Base-by-base conservation (phyloP, 2,329 filamentous ascomycete species). In the Conoideocrella luteorostrata region DNA sequence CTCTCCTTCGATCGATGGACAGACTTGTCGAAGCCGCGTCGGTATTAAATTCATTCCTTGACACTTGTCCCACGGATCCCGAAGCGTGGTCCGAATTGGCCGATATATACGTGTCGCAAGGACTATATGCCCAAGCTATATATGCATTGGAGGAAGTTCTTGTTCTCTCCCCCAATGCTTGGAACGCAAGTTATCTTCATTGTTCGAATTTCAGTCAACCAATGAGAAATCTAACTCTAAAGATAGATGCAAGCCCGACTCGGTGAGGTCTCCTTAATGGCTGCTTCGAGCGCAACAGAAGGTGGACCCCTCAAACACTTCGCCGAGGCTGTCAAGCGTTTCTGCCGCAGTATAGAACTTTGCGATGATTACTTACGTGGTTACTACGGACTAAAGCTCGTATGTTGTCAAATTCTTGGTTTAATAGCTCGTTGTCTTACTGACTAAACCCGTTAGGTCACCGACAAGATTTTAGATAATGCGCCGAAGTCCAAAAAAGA, bases 61-160 rank as follows among this genome's bases (percentile, higher is more conserved):
- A 94, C 58, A 82, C 84, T 48, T 86, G 83, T 43, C 90, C 93
- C 2, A 95, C 87, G 2, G 93, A 98, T 67, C 82, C 84, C 5
- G 93, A 98, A 69, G 83, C 86, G 9, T 98, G 93, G 93, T 80
- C 88, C 41, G 93, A 98, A 68, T 72, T 97, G 53, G 80, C 87
- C 42, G 88, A 95, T 60, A 68, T 96, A 48, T 97, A 98, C 65
- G 74, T 89, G 23, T 74, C 75, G 17, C 85, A 91, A 59, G 88
- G 85, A 1, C 67, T 91, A 55, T 88, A 86, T 58, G 69, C 82
- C 12, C 91, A 97, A 63, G 86, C 89, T 30, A 81, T 95, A 40
- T 95, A 85, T 63, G 84, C 88, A 47, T 69, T 95, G 35, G 93
- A 98, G 63, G 93, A 98, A 63, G 88, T 95, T 17, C 66, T 98